phyloP scores from a whole-genome alignment of 768 basidiomycete genomes.

The Pleurotus tuoliensis region DNA sequence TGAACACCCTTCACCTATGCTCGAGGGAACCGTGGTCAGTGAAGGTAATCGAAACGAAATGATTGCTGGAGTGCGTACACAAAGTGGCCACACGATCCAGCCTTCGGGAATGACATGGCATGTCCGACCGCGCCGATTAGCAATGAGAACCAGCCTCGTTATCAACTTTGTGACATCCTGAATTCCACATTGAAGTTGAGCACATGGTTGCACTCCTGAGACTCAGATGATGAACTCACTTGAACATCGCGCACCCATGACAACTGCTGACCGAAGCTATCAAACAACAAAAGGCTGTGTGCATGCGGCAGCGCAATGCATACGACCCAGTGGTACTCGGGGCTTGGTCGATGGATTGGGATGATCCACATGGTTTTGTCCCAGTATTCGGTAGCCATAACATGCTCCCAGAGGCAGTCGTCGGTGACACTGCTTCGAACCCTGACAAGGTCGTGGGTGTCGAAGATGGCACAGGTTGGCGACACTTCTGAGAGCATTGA shows the following conservation, averaged over 20 bases:
- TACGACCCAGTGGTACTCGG: conserved; percentile 28
- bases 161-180: not conserved
- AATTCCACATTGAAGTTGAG: not conserved
- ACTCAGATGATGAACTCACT: not conserved
- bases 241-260: conserved; percentile 3
- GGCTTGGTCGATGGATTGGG: conserved; percentile 25
- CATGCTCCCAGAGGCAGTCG: conserved; percentile 16
- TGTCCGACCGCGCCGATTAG: not conserved
- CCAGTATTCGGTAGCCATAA: conserved; percentile 21
- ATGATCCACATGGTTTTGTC: conserved; percentile 28
- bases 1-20: not conserved
- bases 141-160: not conserved
- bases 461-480: conserved; percentile 11
- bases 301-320: conserved; percentile 13
- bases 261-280: conserved; percentile 21
- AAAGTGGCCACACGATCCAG: not conserved
- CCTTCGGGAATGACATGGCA: not conserved
- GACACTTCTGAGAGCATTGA: not conserved
- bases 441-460: conserved; percentile 16
- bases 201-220: not conserved
- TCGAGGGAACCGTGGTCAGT: too few relatives aligned
- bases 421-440: conserved; percentile 13
- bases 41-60: too few relatives aligned
- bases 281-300: conserved; percentile 22
- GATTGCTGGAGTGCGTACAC: too few relatives aligned